Conservation (phyloP, 139 green algal genomes). For the Choricystis sp. region DNA sequence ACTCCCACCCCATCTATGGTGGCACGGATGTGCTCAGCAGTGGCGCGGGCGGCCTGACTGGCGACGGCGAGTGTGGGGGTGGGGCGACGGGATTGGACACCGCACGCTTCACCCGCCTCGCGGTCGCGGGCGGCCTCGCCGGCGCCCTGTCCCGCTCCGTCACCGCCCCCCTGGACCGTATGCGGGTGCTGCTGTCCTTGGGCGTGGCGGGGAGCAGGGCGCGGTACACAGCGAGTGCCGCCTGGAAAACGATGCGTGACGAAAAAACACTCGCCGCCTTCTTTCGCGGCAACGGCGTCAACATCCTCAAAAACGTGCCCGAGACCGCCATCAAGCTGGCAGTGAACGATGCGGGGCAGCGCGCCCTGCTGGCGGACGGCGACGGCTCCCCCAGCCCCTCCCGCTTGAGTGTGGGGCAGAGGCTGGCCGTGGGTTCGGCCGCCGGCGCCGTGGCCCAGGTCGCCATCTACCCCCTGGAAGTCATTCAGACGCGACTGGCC, state of each 20-base stretch:
- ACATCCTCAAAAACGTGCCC: slow-evolving; percentile 24
- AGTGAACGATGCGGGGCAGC: slow-evolving; percentile 18
- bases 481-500: slow-evolving; percentile 13
- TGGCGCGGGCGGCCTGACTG: no score
- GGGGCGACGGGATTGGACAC: background rate
- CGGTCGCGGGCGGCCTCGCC: slow-evolving; percentile 9
- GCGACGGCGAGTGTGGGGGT: no score
- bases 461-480: slow-evolving; percentile 22
- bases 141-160: slow-evolving; percentile 20
- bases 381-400: background rate
- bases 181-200: slow-evolving; percentile 72
- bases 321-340: slow-evolving; percentile 25
- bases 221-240: no score
- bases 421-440: slow-evolving; percentile 16
- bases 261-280: slow-evolving; percentile 15
- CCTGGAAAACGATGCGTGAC: background rate
- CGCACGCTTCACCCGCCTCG: background rate
- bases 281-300: slow-evolving; percentile 27
- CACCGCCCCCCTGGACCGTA: slow-evolving; percentile 27
- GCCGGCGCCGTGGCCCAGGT: slow-evolving; percentile 18
- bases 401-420: background rate
- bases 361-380: slow-evolving; percentile 15
- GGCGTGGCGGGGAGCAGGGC: no score
- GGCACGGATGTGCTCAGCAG: no score
- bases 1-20: no score